Conservation (phyloP, 148 eudicot species). For the Simmondsia chinensis region DNA sequence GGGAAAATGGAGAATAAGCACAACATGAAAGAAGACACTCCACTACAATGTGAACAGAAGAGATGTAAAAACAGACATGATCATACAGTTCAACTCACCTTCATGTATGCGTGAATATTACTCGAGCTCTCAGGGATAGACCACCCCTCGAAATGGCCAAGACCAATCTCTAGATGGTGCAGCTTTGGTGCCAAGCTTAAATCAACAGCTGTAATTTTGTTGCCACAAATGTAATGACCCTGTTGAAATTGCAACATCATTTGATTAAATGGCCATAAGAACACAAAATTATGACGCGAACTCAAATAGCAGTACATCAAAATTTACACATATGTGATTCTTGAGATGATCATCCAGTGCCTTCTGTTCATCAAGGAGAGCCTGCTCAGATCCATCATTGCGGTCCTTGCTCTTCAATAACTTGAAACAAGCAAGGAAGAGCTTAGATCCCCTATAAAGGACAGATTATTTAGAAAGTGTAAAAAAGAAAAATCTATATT, state of each 20-base stretch:
- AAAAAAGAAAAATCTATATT: not conserved
- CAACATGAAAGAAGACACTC: too few relatives aligned
- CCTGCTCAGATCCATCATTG: constrained; percentile 77
- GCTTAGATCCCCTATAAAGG: constrained; percentile 80
- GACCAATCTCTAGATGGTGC: constrained; percentile 73
- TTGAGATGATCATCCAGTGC: constrained; percentile 63
- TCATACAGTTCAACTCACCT: constrained; percentile 32
- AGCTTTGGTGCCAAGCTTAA: constrained; percentile 91
- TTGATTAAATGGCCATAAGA: too few relatives aligned
- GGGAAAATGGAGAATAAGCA: too few relatives aligned
- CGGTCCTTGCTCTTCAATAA: constrained; percentile 91
- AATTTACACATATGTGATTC: constrained; percentile 78
- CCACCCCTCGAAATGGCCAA: constrained; percentile 86
- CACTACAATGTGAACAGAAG: too few relatives aligned
- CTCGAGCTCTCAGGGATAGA: constrained; percentile 75
- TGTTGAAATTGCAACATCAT: too few relatives aligned
- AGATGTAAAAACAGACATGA: not conserved
- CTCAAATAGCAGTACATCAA: too few relatives aligned
- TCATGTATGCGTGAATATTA: constrained; percentile 67
- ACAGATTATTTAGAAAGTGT: constrained; percentile 7
- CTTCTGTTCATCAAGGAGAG: constrained; percentile 59
- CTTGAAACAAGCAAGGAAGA: constrained; percentile 77
- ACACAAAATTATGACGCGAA: too few relatives aligned
- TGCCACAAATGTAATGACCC: constrained; percentile 90
- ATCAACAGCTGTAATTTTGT: constrained; percentile 66